Base-by-base conservation (phyloP, 1,284 basidiomycete species). In the Fomitopsis pinicola region DNA sequence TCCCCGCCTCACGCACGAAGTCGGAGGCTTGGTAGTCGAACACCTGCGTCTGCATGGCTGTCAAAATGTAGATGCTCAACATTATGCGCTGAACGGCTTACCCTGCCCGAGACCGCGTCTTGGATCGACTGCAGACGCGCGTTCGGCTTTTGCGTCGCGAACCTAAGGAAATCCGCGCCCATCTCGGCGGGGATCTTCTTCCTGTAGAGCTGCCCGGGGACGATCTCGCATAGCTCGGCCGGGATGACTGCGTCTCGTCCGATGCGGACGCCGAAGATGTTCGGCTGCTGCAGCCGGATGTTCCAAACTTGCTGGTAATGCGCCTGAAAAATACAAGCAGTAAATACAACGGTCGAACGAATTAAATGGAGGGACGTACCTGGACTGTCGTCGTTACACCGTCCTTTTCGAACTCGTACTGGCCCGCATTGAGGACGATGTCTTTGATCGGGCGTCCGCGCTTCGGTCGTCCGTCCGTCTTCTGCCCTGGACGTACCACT, bases 171-270 rank as follows among this genome's bases (percentile, higher is more conserved):
- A 0, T 75, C 71, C 0, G 68, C 63, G 19, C 76, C 76, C 15
- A 76, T 66, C 0, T 75, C 69, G 0, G 78, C 72, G 0, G 78
- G 75, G 0, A 85, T 65, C 55, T 76, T 77, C 60, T 79, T 78
- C 67, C 75, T 78, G 71, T 77, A 83, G 1, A 84, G 59, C 63
- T 86, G 84, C 0, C 81, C 81, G 0, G 73, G 72, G 22, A 75
- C 63, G 2, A 87, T 70, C 0, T 64, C 61, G 66, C 82, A 83
- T 1, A 82, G 62, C 64, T 87, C 84, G 0, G 78, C 75, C 0
- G 85, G 84, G 19, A 83, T 70, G 19, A 83, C 70, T 0, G 74
- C 70, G 1, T 67, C 69, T 0, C 73, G 59, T 9, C 69, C 68
- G 26, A 71, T 60, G 14, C 66, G 58, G 2, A 84, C 75, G 4